phyloP scores from a whole-genome alignment of 306 rosid genomes.

The Trichosanthes truncata region DNA sequence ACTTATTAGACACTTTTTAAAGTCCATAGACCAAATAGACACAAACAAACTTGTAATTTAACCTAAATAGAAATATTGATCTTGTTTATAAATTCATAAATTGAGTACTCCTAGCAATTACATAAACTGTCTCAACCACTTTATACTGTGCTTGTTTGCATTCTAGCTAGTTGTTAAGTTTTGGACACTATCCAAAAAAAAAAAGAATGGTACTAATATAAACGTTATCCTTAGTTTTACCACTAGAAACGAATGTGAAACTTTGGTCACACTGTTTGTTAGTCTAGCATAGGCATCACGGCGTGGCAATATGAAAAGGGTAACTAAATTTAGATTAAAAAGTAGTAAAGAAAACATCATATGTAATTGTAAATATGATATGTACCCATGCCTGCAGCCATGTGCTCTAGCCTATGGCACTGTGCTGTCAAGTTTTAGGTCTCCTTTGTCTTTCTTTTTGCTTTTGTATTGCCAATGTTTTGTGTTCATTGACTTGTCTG shows the following conservation, averaged over 20 bases:
- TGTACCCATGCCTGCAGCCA: conserved; percentile 3
- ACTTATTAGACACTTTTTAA: no score
- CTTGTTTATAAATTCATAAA: no score
- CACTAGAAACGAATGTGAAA: not conserved
- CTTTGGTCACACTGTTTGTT: not conserved
- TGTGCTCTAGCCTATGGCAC: not conserved
- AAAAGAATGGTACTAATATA: not conserved
- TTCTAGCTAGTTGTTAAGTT: not conserved
- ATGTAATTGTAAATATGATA: not conserved
- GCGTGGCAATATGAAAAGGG: not conserved
- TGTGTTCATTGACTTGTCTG: not conserved
- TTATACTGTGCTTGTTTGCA: no score
- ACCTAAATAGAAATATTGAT: no score
- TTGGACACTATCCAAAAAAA: not conserved
- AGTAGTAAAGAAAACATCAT: not conserved
- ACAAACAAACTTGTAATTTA: no score
- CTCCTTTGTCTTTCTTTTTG: not conserved
- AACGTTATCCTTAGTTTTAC: not conserved
- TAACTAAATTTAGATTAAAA: not conserved
- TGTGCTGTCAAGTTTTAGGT: not conserved
- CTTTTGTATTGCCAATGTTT: not conserved
- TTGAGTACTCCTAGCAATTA: not conserved
- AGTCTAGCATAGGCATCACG: not conserved
- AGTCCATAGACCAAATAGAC: no score
- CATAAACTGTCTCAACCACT: not conserved